Evolutionary conservation across 768 basidiomycete genomes (phyloP).

Genomic region (Podaxis sp.): DNA sequence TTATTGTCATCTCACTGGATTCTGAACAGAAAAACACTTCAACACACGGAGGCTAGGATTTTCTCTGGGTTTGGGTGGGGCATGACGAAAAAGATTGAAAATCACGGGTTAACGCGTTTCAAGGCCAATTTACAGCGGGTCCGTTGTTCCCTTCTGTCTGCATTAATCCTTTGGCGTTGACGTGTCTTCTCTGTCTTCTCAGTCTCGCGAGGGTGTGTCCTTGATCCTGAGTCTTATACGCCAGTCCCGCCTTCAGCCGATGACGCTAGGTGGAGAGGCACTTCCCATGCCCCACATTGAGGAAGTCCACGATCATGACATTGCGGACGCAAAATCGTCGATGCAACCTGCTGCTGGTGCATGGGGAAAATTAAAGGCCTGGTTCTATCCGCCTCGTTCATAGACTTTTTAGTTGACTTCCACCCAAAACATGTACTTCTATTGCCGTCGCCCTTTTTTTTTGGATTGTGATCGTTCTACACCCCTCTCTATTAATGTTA

Average conservation of each 20-base stretch:
- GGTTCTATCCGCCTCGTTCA: slow-evolving; percentile 13
- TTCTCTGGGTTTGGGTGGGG: slow-evolving; percentile 92
- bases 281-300: slow-evolving; percentile 16
- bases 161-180: not conserved
- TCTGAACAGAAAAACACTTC: slow-evolving; percentile 64
- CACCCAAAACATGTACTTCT: slow-evolving; percentile 5
- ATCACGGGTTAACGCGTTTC: slow-evolving; percentile 78
- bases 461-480: not conserved
- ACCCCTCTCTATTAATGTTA: slow-evolving; percentile 4
- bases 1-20: not conserved
- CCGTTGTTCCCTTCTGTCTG: slow-evolving; percentile 24
- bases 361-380: slow-evolving; percentile 17
- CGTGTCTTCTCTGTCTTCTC: slow-evolving; percentile 16
- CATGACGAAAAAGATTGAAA: slow-evolving; percentile 83
- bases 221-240: slow-evolving; percentile 77
- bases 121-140: slow-evolving; percentile 86
- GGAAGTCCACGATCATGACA: not conserved
- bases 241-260: slow-evolving; percentile 67
- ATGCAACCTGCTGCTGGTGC: slow-evolving; percentile 1
- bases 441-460: not conserved
- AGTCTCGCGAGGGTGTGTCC: slow-evolving; percentile 89
- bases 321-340: not conserved
- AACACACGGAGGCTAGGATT: slow-evolving; percentile 84
- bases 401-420: not conserved
- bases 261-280: slow-evolving; percentile 42